A percentile compares a stretch with the other conserved stretches of the same genome.
These are phyloP conservation scores for Phalaenopsis hybrid DNA, from an alignment of 116 monocot species.

Conservation along the genomic window DNA sequence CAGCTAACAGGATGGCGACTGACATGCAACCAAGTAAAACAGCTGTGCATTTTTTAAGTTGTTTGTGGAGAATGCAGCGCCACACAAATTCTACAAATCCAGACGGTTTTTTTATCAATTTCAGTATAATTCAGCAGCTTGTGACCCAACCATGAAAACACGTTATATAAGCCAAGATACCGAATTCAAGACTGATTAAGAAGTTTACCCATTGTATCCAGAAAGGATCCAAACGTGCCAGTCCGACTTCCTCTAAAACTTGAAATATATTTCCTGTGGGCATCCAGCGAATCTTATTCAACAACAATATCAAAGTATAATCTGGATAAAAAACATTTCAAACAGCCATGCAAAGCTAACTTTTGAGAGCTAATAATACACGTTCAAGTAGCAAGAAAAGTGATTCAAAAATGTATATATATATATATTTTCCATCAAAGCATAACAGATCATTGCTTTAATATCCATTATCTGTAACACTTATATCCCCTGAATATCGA, in stretches of 20 bases:
- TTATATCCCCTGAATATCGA: too few species aligned
- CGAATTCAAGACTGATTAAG: background rate
- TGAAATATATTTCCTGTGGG: constrained; percentile 81
- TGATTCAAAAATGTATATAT: background rate
- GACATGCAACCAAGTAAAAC: constrained; percentile 78
- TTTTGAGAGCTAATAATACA: background rate
- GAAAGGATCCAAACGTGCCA: constrained; percentile 61
- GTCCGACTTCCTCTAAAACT: constrained; percentile 70
- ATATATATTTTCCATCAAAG: background rate
- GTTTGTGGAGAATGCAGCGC: constrained; percentile 80
- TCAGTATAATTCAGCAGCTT: background rate
- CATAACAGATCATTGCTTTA: background rate
- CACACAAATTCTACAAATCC: constrained; percentile 65
- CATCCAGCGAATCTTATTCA: too few species aligned
- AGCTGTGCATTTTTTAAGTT: constrained; percentile 60
- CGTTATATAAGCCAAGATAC: background rate
- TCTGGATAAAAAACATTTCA: background rate
- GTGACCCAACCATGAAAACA: background rate
- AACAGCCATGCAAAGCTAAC: background rate
- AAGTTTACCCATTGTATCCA: constrained; percentile 66
- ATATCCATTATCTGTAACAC: too few species aligned
- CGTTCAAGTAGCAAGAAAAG: background rate
- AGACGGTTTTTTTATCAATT: background rate
- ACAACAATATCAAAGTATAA: too few species aligned
- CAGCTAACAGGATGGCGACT: constrained; percentile 91